Evolutionary conservation across 2,329 filamentous ascomycete species (phyloP), one percentile per base, ranked within the genome.

Genomic region (Fusarium illudens): DNA sequence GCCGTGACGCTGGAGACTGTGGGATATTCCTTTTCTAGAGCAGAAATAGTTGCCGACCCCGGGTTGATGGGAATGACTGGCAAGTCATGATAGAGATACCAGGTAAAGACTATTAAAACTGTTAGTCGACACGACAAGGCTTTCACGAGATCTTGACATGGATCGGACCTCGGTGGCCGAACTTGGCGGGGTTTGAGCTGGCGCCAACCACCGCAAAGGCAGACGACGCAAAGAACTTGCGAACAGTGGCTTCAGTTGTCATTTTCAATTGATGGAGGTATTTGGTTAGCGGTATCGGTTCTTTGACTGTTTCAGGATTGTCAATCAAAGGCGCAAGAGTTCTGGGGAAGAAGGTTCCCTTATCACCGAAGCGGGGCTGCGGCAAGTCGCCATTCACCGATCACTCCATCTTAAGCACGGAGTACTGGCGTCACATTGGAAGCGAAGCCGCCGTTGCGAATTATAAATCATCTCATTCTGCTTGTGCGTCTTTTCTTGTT

Each of bases 171-270:
- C 93, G 94, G 79, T 97, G 91, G 22, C 96, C 95, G 75, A 92
- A 97, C 79, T 97, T 97, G 76, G 84, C 83, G 37, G 91, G 84
- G 80, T 97, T 93, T 54, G 92, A 92, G 77, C 91, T 95, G 34
- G 95, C 95, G 73, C 95, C 95, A 19, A 94, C 93, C 27, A 97
- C 95, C 61, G 95, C 94, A 78, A 95, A 97, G 70, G 86, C 84
- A 25, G 90, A 87, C 8, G 90, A 91, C 4, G 88, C 85, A 82
- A 97, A 97, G 85, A 97, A 97, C 12, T 85, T 84, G 67, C 88
- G 89, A 46, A 93, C 89, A 46, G 91, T 87, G 48, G 88, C 84
- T 76, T 94, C 90, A 82, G 92, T 92, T 20, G 85, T 79, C 86
- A 88, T 89, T 36, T 58, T 27, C 30, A 44, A 22, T 32, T 33